Percentiles rank a stretch among this genome's conserved stretches.
Conservation (phyloP, 768 basidiomycete species). For the Calocybe gangraenosa region DNA sequence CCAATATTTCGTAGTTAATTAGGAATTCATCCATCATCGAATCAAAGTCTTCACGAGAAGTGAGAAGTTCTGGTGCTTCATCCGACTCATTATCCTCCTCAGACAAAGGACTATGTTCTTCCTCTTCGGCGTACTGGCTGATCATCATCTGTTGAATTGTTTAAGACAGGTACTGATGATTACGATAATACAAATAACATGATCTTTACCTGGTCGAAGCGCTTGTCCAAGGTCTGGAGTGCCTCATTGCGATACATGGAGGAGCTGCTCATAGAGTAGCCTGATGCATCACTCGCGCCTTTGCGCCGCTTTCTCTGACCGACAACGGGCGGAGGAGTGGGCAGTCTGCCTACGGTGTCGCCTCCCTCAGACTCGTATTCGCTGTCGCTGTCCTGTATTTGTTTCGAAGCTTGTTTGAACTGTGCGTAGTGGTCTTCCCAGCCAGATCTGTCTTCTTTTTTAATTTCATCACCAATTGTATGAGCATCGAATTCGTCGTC, state of each 20-base stretch:
- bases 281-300: conserved; percentile 81
- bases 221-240: conserved; percentile 83
- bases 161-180: background rate
- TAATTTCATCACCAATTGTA: conserved; percentile 11
- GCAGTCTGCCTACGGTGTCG: conserved; percentile 79
- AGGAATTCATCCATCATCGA: conserved; percentile 92
- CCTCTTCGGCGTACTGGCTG: conserved; percentile 71
- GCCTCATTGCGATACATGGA: conserved; percentile 93
- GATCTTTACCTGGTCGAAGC: conserved; percentile 80
- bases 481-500: conserved; percentile 21
- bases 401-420: conserved; percentile 70
- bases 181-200: background rate
- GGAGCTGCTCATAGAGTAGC: conserved; percentile 96
- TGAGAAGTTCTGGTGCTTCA: conserved; percentile 69
- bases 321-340: conserved; percentile 61
- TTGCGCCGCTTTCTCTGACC: conserved; percentile 73
- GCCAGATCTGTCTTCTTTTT: conserved; percentile 26
- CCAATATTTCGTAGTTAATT: conserved; percentile 84
- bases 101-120: conserved; percentile 22
- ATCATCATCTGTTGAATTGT: conserved; percentile 55
- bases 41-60: conserved; percentile 85
- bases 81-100: conserved; percentile 43
- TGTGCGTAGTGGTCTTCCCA: conserved; percentile 83
- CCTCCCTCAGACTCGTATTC: conserved; percentile 60
- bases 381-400: conserved; percentile 40